Base-by-base conservation (phyloP, 2,329 filamentous ascomycete species). In the Kalaharituber pfeilii region DNA sequence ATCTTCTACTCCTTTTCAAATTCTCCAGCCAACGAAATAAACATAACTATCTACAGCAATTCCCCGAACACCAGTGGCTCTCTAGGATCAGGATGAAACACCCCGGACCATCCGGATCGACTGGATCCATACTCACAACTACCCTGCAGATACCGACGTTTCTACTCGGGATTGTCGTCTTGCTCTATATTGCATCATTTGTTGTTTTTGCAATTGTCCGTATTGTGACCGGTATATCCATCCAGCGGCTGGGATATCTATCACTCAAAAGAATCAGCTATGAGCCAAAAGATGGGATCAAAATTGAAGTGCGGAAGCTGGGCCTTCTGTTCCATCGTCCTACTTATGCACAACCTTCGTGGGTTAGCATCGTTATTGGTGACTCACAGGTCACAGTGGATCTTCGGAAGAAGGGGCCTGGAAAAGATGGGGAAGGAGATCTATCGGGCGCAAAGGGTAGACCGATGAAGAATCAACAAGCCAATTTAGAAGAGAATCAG, bases 341-440 rank as follows among this genome's bases (percentile, higher is more conserved):
- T 11, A 96, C 91, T 5, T 96, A 98, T 69, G 86, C 89, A 49
- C 87, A 96, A 67, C 91, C 91, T 45, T 96, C 93, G 59, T 96
- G 89, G 87, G 73, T 94, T 63, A 96, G 88, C 67, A 75, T 98
- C 51, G 84, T 91, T 7, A 70, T 98, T 56, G 85, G 80, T 64
- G 91, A 95, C 66, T 73, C 95, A 50, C 84, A 81, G 50, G 75
- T 98, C 51, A 93, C 86, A 0, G 68, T 96, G 44, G 86, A 98
- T 66, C 72, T 87, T 47, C 76, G 77, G 57, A 76, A 79, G 49
- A 76, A 78, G 60, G 13, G 13, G 25, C n/a, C 13, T 18, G 42
- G 24, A 13, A 47, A 9, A 22, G 15, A 47, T 25, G 42, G 42
- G 11, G n/a, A 20, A 18, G 70, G 70, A 25, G 71, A 71, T 53